Conservation (phyloP, 1,284 basidiomycete genomes). For the Tranzscheliella williamsii region DNA sequence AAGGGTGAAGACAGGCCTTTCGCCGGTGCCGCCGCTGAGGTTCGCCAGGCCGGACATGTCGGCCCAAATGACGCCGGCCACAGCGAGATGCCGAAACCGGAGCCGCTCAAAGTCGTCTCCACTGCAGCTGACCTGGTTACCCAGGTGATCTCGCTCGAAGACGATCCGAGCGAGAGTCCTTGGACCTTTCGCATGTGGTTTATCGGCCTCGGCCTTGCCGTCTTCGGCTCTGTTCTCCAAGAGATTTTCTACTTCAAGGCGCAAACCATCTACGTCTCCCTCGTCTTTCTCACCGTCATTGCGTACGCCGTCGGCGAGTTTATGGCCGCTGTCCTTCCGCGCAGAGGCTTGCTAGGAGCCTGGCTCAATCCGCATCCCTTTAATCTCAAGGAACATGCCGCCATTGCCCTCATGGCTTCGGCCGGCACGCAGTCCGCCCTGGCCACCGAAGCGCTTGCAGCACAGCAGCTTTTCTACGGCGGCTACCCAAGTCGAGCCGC, state of each 20-base stretch:
- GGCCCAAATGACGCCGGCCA: too few relatives aligned
- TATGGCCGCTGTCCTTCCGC: constrained; percentile 13
- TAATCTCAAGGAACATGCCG: constrained; percentile 29
- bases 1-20: too few relatives aligned
- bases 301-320: constrained; percentile 14
- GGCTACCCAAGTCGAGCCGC: constrained; percentile 19
- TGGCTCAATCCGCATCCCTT: constrained; percentile 22
- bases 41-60: too few relatives aligned
- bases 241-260: constrained; percentile 32
- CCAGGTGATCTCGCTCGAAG: constrained; percentile 12
- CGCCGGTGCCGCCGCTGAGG: too few relatives aligned
- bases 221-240: constrained; percentile 13
- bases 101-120: constrained; percentile 12
- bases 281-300: constrained; percentile 22
- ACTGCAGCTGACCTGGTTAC: constrained; percentile 16
- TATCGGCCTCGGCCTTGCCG: constrained; percentile 13
- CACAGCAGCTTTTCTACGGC: constrained; percentile 32
- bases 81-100: too few relatives aligned
- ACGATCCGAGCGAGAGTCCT: constrained; percentile 17
- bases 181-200: constrained; percentile 30
- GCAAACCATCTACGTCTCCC: constrained; percentile 10
- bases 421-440: constrained; percentile 15
- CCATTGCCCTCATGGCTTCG: constrained; percentile 19
- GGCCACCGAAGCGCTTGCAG: constrained; percentile 19
- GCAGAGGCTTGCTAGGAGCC: constrained; percentile 3